Evolutionary conservation across 2,329 filamentous ascomycete species (phyloP), one percentile per base, ranked within the genome.

Genomic region (Ceratocystis cacaofunesta): DNA sequence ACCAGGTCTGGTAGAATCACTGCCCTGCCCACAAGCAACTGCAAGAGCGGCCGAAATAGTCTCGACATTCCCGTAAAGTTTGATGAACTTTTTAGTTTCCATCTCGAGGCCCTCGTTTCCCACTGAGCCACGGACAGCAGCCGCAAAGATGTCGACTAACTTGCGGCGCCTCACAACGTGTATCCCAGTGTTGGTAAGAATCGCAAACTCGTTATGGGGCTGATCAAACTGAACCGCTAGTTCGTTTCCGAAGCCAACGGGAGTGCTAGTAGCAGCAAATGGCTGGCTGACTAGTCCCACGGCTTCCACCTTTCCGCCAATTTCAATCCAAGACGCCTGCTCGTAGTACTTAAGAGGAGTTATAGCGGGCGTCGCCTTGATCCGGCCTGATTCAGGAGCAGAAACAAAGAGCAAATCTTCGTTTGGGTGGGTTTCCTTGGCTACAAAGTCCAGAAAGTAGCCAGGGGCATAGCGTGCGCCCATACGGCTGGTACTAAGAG

Each of bases 191-290:
- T 94, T 95, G 41, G 94, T 97, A 64, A 99, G 80, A 60, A 99
- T 85, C 0, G 92, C 94, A 69, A 97, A 85, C 72, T 99, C 92
- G 62, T 87, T 85, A 0, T 88, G 82, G 0, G 85, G 79, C 67
- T 89, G 82, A 71, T 99, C 94, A 70, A 94, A 99, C 71, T 99
- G 95, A n/a, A 95, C 88, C 1, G 94, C 90, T 65, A 97, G 79
- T 75, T 99, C 94, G 70, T 99, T 99, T 10, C 92, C 92, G 71
- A 96, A 97, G 0, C 92, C 92, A 25, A 85, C 73, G 0, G 89
- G 88, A 30, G 84, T 82, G 10, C 76, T 77, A 0, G 85, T 81
- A 8, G 88, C 88, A 17, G 85, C 81, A 70, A 91, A 92, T 0
- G 88, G 83, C 61, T 82, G 81, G 0, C 87, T 89, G 32, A 90